Base-by-base conservation (phyloP, 352 stramenopile species). In the Phytopythium cucurbitacearum region DNA sequence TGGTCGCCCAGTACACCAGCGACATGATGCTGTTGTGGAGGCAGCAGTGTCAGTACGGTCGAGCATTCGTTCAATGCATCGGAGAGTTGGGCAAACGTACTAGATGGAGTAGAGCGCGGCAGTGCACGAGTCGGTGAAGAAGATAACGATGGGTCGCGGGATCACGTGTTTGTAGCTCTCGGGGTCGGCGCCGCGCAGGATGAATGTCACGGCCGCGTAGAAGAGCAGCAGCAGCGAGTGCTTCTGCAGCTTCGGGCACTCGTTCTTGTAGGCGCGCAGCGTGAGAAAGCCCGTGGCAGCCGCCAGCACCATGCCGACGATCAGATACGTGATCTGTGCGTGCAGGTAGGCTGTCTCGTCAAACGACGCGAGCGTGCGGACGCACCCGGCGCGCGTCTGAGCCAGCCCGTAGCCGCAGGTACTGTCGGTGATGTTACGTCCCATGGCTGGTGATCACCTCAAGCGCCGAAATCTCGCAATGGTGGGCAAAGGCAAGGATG, bases 71-170 rank as follows among this genome's bases (percentile, higher is more conserved):
- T 21, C 36, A 10, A 46, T 12, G 4, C n/a, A 33, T 32, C 47
- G 2, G n/a, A 52, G 5, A 9, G 42, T 15, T 3, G 44, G 10
- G 2, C 21, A 6, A 42, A 76, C 66, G 41, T 65, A 75, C 65
- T 72, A 79, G 40, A 79, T 64, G 8, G 69, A 70, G 60, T 76
- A 76, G 28, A 79, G 60, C 10, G 65, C 65, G 4, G 66, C 59
- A 5, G 69, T 79, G 51, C 71, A 65, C 28, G 69, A 71, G 57
- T 73, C 64, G 35, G 62, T 72, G 16, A 79, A 48, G 43, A 71
- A 73, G 36, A 56, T 70, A 40, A 44, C 65, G 52, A 79, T 53
- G 16, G 65, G 56, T 12, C 62, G 69, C 51, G 69, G 66, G 38
- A 79, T 56, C 7, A 73, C 10, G 51, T 75, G 62, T 34, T 60